These are phyloP conservation scores for Fraxinus albicans DNA, from an alignment of 305 asterid species.

Conservation along the genomic window DNA sequence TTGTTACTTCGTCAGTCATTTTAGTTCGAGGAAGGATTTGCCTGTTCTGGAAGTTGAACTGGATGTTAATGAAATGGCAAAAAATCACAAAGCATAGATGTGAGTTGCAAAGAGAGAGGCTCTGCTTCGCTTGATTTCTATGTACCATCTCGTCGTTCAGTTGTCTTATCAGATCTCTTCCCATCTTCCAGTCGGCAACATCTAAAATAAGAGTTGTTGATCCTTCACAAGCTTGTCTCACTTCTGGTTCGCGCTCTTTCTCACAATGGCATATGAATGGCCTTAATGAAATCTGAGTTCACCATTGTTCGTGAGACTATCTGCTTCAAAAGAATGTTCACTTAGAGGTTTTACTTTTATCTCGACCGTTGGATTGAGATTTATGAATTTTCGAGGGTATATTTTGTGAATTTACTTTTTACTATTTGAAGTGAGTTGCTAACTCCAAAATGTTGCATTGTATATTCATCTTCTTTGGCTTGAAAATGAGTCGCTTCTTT, in stretches of 20 bases:
- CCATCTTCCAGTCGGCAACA: background rate
- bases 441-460: background rate
- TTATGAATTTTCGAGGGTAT: background rate
- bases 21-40: constrained; percentile 51
- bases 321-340: background rate
- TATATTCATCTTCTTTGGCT: background rate
- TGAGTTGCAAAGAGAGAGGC: constrained; percentile 5
- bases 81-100: constrained; percentile 59
- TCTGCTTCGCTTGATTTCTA: background rate
- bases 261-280: background rate
- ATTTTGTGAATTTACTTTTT: background rate
- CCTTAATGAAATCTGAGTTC: background rate
- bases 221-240: background rate
- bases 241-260: background rate
- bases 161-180: constrained; percentile 14
- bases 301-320: background rate
- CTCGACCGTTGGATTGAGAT: background rate
- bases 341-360: background rate
- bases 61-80: constrained; percentile 77
- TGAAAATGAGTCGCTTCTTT: background rate
- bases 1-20: constrained; percentile 35
- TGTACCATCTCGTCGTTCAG: background rate
- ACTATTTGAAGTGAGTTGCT: background rate
- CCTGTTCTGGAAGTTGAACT: constrained; percentile 78
- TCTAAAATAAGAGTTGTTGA: background rate